A percentile compares a stretch with the other conserved stretches of the same genome.
Conservation (phyloP, 2,329 filamentous ascomycete genomes). For the Capronia americana region DNA sequence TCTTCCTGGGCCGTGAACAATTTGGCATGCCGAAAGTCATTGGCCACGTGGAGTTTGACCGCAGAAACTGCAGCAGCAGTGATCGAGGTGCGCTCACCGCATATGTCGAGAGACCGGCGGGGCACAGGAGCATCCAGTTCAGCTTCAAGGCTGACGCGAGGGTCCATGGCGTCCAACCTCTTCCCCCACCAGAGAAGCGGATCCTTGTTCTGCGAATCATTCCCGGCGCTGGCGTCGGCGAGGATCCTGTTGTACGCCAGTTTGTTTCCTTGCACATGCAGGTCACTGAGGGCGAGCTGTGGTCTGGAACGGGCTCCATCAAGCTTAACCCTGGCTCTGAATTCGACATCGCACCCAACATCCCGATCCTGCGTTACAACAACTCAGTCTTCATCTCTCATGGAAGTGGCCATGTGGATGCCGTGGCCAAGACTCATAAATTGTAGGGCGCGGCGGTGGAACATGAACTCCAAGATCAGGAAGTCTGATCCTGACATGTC, state of each 20-base stretch:
- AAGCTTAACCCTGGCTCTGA: not conserved
- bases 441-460: not conserved
- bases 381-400: not conserved
- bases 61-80: not conserved
- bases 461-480: not conserved
- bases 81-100: not conserved
- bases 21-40: constrained; percentile 8
- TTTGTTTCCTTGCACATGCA: constrained; percentile 5
- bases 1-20: constrained; percentile 7
- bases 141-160: constrained; percentile 6
- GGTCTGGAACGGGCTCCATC: constrained; percentile 3
- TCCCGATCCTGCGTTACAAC: constrained; percentile 1
- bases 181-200: not conserved
- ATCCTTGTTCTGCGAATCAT: constrained; percentile 8
- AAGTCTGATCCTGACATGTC: not conserved
- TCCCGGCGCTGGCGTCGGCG: not conserved
- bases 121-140: constrained; percentile 6
- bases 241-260: constrained; percentile 1
- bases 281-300: constrained; percentile 7
- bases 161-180: not conserved
- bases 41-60: constrained; percentile 5
- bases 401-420: not conserved
- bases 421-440: not conserved
- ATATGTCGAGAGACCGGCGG: constrained; percentile 2
- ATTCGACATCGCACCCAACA: not conserved